Evolutionary conservation across 495 filamentous ascomycete genomes (phyloP), one percentile per base, ranked within the genome.

Genomic region (Polyplosphaeria fusca): DNA sequence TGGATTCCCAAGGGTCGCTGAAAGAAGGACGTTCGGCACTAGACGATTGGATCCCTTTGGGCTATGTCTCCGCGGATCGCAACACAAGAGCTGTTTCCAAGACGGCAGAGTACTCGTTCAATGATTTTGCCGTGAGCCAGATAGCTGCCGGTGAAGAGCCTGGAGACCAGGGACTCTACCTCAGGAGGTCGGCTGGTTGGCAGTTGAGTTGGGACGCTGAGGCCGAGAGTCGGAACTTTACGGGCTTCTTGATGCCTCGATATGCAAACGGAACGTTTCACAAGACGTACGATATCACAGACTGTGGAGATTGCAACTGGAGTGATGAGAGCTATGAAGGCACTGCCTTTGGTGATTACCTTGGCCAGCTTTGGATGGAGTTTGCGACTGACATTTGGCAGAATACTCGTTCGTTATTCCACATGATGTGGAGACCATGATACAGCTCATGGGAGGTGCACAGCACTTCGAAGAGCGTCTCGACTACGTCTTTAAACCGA

Each of bases 301-400:
- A 63, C 12, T 72, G 70, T 51, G 65, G 63, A 18, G 65, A 57
- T 5, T 72, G 70, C 50, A 61, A 68, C 22, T 68, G 66, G 66
- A 11, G 35, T 1, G 62, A 62, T 22, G 43, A 65, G 9, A 50
- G 46, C 26, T 73, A 71, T 42, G 69, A 73, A 51, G 67, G 43
- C 5, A 66, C 61, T 32, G 60, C 63, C n/a, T 69, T 63, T 47
- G 59, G 60, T 66, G 32, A 63, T 58, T 43, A n/a, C n/a, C 82
- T 74, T 80, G 81, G 27, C 87, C 88, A 67, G 81, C 79, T 0
- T 84, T 84, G 71, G 79, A 77, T 48, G n/a, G n/a, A n/a, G n/a
- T n/a, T n/a, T n/a, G n/a, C n/a, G n/a, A n/a, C n/a, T n/a, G n/a
- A n/a, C n/a, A n/a, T n/a, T n/a, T 42, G 9, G 5, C 24, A 50